Percentiles rank a stretch among this genome's conserved stretches.
phyloP scores from a whole-genome alignment of 768 basidiomycete species.

The Flagelloscypha sp. region DNA sequence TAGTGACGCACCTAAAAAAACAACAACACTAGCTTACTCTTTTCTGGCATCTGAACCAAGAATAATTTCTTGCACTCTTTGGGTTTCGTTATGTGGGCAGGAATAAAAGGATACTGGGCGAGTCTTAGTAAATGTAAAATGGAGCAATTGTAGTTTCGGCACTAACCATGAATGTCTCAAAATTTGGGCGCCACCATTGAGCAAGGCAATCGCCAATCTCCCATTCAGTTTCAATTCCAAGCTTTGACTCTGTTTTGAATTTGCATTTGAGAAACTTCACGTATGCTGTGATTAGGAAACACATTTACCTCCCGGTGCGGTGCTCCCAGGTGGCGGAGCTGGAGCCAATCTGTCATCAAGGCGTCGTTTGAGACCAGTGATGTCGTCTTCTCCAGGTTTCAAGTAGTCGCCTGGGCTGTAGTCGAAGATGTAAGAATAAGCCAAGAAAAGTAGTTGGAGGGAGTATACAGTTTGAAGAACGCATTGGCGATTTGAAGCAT shows the following conservation, averaged over 20 bases:
- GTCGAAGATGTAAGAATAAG: constrained; percentile 2
- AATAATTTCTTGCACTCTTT: constrained; percentile 98
- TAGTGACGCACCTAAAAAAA: background rate
- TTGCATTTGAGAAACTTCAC: constrained; percentile 36
- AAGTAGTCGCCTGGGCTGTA: constrained; percentile 94
- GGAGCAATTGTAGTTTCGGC: no score
- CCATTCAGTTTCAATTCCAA: constrained; percentile 86
- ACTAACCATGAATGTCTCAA: constrained; percentile 96
- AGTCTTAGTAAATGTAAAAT: no score
- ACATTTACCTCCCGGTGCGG: no score
- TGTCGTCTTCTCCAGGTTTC: constrained; percentile 91
- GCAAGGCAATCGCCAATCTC: constrained; percentile 95
- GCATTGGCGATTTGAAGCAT: constrained; percentile 99
- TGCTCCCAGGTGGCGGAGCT: constrained; percentile 17
- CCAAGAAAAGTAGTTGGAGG: constrained; percentile 2
- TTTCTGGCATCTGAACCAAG: constrained; percentile 90
- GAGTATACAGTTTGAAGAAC: constrained; percentile 93
- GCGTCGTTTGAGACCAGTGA: constrained; percentile 81
- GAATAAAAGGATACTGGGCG: constrained; percentile 82
- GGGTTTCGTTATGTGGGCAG: constrained; percentile 93
- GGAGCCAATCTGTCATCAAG: constrained; percentile 87
- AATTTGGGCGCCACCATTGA: constrained; percentile 98
- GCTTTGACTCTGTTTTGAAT: constrained; percentile 57
- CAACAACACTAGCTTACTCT: constrained; percentile 48
- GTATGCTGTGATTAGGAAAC: no score